A percentile compares a stretch with the other conserved stretches of the same genome.
Conservation (phyloP, 148 eudicot genomes). For the Nepenthes mirabilis region DNA sequence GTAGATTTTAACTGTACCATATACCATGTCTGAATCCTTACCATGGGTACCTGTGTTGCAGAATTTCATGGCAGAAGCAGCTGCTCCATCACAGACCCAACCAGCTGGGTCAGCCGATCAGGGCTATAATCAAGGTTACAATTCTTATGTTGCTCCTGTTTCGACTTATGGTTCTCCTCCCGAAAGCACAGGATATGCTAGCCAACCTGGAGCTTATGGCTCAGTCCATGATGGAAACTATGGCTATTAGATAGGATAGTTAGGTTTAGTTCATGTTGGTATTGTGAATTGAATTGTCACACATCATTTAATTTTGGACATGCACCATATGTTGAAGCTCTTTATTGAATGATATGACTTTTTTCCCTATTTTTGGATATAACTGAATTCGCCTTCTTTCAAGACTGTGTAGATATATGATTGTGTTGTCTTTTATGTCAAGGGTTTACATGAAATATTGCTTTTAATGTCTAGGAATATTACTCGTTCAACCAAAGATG, state of each 20-base stretch:
- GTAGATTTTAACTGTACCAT: no score
- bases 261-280: neutral
- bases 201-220: conserved; percentile 52
- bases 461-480: no score
- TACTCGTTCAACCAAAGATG: no score
- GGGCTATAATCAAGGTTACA: conserved; percentile 36
- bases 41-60: conserved; percentile 16
- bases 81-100: conserved; percentile 29
- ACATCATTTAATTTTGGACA: no score
- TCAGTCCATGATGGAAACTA: conserved; percentile 42
- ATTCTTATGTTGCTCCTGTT: conserved; percentile 40
- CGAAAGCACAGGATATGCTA: conserved; percentile 30
- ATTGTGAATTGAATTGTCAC: no score
- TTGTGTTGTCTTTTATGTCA: no score
- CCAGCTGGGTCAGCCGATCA: conserved; percentile 40
- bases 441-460: no score
- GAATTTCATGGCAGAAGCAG: conserved; percentile 85
- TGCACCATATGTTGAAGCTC: no score
- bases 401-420: no score
- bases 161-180: conserved; percentile 29
- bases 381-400: no score
- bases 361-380: no score
- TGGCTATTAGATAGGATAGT: conserved; percentile 35
- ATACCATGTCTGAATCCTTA: neutral
- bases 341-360: no score